Conservation (phyloP, 1,284 basidiomycete species). For the Athelia psychrophila region DNA sequence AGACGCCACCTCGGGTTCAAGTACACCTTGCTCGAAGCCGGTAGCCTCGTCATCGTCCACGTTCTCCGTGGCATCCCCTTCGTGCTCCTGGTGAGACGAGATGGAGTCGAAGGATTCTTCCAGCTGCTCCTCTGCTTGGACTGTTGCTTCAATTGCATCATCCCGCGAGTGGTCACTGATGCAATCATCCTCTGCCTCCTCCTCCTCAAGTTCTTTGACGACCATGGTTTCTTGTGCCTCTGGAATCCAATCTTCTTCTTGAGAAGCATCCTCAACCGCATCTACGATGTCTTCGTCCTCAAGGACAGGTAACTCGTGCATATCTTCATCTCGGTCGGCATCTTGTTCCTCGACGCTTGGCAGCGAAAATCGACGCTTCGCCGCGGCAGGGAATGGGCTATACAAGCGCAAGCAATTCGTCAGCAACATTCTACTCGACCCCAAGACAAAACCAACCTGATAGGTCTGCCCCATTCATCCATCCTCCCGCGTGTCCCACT, state of each 20-base stretch:
- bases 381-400: slow-evolving; percentile 53
- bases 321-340: slow-evolving; percentile 11
- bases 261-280: slow-evolving; percentile 2
- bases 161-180: slow-evolving; percentile 6
- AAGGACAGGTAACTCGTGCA: slow-evolving; percentile 6
- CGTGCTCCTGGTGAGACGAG: neutral
- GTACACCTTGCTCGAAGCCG: neutral
- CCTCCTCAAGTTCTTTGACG: slow-evolving; percentile 4
- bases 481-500: slow-evolving; percentile 47
- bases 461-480: slow-evolving; percentile 62
- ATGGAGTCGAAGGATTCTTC: neutral
- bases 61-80: neutral
- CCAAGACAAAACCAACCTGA: neutral
- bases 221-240: slow-evolving; percentile 1
- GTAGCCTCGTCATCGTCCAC: neutral
- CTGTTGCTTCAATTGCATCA: neutral
- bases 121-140: neutral
- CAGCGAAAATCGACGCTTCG: slow-evolving; percentile 8
- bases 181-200: slow-evolving; percentile 2
- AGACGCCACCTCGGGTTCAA: neutral
- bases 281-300: slow-evolving; percentile 17
- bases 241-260: slow-evolving; percentile 9
- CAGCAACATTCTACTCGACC: slow-evolving; percentile 1
- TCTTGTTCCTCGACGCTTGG: slow-evolving; percentile 3
- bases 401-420: slow-evolving; percentile 23